Conservation (phyloP, 2,329 filamentous ascomycete genomes). For the Diplodia intermedia region DNA sequence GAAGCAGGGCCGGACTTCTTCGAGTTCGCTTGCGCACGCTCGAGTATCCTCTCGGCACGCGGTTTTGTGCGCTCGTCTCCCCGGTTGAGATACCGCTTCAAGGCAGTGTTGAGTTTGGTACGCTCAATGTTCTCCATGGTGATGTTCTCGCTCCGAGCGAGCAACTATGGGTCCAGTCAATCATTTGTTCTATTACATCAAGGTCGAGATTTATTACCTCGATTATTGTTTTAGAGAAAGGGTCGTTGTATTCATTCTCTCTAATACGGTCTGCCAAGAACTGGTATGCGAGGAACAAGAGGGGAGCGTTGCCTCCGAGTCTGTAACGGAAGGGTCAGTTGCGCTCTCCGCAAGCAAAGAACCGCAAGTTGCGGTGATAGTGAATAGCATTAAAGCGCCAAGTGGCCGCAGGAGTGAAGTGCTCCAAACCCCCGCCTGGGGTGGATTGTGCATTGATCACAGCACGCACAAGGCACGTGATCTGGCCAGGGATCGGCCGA, state of each 20-base stretch:
- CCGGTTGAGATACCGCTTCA: conserved; percentile 68
- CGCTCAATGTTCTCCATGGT: conserved; percentile 66
- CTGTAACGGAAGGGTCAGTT: conserved; percentile 31
- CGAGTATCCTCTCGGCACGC: conserved; percentile 64
- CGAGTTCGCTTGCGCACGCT: conserved; percentile 51
- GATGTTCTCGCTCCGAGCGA: conserved; percentile 68
- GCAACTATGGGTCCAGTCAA: conserved; percentile 55
- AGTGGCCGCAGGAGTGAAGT: neutral
- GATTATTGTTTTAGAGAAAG: conserved; percentile 52
- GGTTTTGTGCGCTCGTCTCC: conserved; percentile 70
- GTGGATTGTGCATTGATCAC: conserved; percentile 19
- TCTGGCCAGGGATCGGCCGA: conserved; percentile 19
- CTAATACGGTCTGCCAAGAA: conserved; percentile 57
- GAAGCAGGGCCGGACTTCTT: conserved; percentile 46
- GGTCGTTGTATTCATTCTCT: conserved; percentile 54
- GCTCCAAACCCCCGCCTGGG: neutral
- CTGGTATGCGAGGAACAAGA: conserved; percentile 56
- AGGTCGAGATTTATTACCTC: conserved; percentile 41
- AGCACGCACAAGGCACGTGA: conserved; percentile 21
- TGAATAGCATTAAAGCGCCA: conserved; percentile 8
- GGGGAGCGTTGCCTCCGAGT: conserved; percentile 47
- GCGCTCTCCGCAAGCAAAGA: neutral
- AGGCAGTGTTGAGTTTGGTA: conserved; percentile 70
- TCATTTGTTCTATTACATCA: conserved; percentile 41
- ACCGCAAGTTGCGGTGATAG: neutral